These are phyloP conservation scores for Anacardium occidentale DNA, from an alignment of 345 rosid species.

Conservation along the genomic window DNA sequence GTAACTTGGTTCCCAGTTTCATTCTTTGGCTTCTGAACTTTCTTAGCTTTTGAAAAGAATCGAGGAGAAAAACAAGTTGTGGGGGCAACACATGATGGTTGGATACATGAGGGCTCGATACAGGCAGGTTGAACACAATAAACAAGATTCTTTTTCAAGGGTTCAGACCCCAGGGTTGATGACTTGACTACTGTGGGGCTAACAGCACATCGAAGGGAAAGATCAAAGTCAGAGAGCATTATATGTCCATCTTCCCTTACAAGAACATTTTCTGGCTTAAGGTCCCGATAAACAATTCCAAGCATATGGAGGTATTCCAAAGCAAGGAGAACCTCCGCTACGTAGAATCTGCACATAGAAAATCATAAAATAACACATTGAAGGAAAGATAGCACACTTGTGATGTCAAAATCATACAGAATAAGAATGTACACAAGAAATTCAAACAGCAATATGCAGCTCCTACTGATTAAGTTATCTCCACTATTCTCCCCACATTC, in stretches of 20 bases:
- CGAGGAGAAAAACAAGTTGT: slow-evolving; percentile 63
- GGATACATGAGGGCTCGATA: slow-evolving; percentile 49
- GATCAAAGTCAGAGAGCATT: slow-evolving; percentile 90
- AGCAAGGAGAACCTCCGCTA: slow-evolving; percentile 81
- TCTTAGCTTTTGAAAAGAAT: slow-evolving; percentile 56
- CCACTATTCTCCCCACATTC: neutral
- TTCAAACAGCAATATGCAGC: neutral
- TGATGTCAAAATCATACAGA: neutral
- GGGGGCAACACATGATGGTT: slow-evolving; percentile 59
- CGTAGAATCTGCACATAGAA: slow-evolving; percentile 59
- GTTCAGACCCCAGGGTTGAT: slow-evolving; percentile 41
- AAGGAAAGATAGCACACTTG: neutral
- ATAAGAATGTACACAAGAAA: neutral
- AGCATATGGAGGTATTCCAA: slow-evolving; percentile 89
- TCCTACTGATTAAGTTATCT: neutral
- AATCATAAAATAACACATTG: neutral
- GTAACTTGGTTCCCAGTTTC: slow-evolving; percentile 60
- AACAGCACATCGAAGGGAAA: slow-evolving; percentile 66
- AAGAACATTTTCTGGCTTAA: slow-evolving; percentile 86
- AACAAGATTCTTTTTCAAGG: slow-evolving; percentile 46
- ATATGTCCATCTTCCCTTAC: slow-evolving; percentile 90
- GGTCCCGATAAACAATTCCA: slow-evolving; percentile 79
- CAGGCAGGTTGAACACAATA: slow-evolving; percentile 66
- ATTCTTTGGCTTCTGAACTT: slow-evolving; percentile 45
- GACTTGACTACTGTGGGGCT: slow-evolving; percentile 59